phyloP scores from a whole-genome alignment of 495 filamentous ascomycete genomes.

The Umbilicaria muhlenbergii region DNA sequence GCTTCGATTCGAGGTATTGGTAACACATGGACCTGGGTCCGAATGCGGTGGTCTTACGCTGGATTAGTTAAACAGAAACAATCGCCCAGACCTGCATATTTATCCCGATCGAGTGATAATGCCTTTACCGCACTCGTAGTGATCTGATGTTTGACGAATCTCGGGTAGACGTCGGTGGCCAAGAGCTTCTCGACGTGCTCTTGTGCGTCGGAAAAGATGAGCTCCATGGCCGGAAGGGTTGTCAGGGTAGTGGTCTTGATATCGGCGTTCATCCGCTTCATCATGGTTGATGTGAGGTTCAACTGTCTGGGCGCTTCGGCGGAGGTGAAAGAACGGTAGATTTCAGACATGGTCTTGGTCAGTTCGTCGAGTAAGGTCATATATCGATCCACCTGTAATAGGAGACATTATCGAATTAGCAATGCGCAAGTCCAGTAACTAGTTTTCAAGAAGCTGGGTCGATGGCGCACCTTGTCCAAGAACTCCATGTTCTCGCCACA shows the following conservation, averaged over 20 bases:
- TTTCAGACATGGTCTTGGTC: slow-evolving; percentile 24
- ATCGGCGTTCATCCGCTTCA: slow-evolving; percentile 21
- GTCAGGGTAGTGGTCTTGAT: slow-evolving; percentile 23
- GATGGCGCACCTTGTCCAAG: slow-evolving; percentile 24
- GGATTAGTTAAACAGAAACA: slow-evolving; percentile 31
- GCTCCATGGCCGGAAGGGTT: slow-evolving; percentile 26
- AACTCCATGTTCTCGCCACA: slow-evolving; percentile 33
- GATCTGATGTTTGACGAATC: slow-evolving; percentile 32
- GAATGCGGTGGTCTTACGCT: slow-evolving; percentile 5
- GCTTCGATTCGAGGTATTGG: neutral
- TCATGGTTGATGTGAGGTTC: slow-evolving; percentile 18
- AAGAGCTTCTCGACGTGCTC: slow-evolving; percentile 26
- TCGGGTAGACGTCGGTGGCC: slow-evolving; percentile 28
- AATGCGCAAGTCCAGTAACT: neutral
- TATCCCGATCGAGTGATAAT: slow-evolving; percentile 17
- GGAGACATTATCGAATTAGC: neutral
- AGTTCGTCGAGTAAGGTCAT: slow-evolving; percentile 22
- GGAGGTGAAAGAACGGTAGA: slow-evolving; percentile 28
- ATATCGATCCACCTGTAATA: slow-evolving; percentile 19
- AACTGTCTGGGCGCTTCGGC: slow-evolving; percentile 25
- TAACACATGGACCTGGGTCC: neutral
- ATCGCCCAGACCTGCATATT: slow-evolving; percentile 25
- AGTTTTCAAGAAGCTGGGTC: too few relatives aligned
- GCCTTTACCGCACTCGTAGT: slow-evolving; percentile 23
- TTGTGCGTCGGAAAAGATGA: slow-evolving; percentile 29